Evolutionary conservation across 2,329 filamentous ascomycete species (phyloP).

Genomic region (Epichloe aotearoae): DNA sequence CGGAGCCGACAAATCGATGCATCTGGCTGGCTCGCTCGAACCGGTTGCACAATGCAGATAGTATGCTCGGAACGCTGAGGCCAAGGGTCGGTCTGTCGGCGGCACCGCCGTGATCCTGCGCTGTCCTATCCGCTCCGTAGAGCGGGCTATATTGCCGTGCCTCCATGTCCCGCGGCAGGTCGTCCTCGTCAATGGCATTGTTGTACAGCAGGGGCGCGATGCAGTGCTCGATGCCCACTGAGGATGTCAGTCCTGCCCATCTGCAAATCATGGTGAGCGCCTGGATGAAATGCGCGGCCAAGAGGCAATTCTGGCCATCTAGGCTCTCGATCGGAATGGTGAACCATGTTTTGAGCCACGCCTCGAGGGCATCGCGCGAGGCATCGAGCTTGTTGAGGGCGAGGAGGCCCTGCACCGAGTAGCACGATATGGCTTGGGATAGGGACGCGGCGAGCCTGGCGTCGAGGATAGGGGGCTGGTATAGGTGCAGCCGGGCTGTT

Average conservation of each 20-base stretch:
- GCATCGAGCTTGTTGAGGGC: neutral
- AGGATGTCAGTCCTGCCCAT: neutral
- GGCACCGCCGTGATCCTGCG: neutral
- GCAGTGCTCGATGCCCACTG: neutral
- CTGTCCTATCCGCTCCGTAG: neutral
- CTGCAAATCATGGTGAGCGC: neutral
- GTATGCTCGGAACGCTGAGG: neutral
- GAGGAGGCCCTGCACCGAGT: neutral
- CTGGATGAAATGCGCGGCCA: neutral
- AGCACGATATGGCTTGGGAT: neutral
- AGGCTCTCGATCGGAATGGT: neutral
- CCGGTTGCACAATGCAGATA: neutral
- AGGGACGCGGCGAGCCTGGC: neutral
- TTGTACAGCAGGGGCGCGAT: neutral
- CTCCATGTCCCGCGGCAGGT: neutral
- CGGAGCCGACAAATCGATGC: neutral
- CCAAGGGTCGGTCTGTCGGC: neutral
- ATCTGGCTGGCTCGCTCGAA: neutral
- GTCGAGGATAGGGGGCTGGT: neutral
- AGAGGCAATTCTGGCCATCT: neutral
- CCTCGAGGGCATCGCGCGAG: neutral
- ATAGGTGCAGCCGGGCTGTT: neutral
- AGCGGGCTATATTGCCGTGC: neutral
- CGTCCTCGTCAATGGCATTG: neutral
- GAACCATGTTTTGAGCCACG: neutral